These are phyloP conservation scores for Graphilbum ipis-grandicollis DNA, from an alignment of 2,329 filamentous ascomycete species.

Conservation along the genomic window DNA sequence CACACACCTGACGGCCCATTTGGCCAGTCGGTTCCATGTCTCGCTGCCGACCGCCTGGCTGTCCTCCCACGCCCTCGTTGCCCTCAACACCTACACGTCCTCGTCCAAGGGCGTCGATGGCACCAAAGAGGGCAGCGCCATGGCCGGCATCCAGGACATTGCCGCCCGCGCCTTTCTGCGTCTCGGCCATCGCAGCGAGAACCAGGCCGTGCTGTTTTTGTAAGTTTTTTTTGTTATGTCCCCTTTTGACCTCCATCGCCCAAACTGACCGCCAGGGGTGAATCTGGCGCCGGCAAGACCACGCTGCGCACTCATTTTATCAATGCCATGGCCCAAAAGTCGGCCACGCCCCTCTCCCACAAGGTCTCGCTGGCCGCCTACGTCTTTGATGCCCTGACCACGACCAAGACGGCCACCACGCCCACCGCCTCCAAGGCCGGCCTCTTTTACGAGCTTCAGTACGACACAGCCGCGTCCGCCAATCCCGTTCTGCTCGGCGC, in stretches of 20 bases:
- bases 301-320: slow-evolving; percentile 82
- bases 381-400: slow-evolving; percentile 89
- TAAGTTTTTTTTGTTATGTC: no score
- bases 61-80: slow-evolving; percentile 81
- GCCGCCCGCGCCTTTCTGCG: slow-evolving; percentile 73
- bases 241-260: background rate
- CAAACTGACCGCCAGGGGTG: no score
- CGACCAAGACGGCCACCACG: slow-evolving; percentile 90
- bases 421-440: slow-evolving; percentile 92
- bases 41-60: slow-evolving; percentile 73
- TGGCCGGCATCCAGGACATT: slow-evolving; percentile 83
- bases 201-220: slow-evolving; percentile 86
- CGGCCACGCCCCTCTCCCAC: slow-evolving; percentile 78
- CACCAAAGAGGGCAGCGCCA: slow-evolving; percentile 76
- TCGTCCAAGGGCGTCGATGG: slow-evolving; percentile 82
- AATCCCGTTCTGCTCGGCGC: slow-evolving; percentile 83
- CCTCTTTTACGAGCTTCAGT: slow-evolving; percentile 90
- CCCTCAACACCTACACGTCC: slow-evolving; percentile 86
- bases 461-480: slow-evolving; percentile 72
- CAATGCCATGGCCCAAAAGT: slow-evolving; percentile 71
- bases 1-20: slow-evolving; percentile 59
- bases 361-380: slow-evolving; percentile 90
- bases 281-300: slow-evolving; percentile 92
- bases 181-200: slow-evolving; percentile 75
- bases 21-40: slow-evolving; percentile 83